Evolutionary conservation across 176 grass and related monocot species (phyloP), one percentile per base, ranked within the genome.

Genomic region (Poa annua): DNA sequence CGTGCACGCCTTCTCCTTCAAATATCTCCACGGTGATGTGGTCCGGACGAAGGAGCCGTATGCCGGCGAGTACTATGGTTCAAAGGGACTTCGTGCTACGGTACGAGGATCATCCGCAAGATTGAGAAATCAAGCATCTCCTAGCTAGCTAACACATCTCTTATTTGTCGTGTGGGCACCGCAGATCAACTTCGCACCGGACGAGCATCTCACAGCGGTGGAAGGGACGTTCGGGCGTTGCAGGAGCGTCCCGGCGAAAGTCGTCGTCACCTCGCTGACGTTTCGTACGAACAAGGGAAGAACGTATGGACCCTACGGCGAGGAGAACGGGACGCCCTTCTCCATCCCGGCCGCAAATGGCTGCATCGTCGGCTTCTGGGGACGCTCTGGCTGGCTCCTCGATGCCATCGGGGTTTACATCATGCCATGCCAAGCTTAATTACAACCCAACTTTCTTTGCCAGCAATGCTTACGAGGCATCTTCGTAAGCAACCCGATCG

Each of bases 361-460:
- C 57, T 55, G 85, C 68, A 51, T 80, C 47, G 69, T 44, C 8
- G 77, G 85, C 15, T 86, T 86, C 47, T 81, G 85, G 69, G 85
- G 85, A 13, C 77, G 85, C 35, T 42, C 77, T 25, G 85, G 85
- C 21, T 81, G 69, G 78, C 85, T 86, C 1, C 1, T 86, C 11
- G 85, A 81, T 1, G 45, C 85, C 22, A 45, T 81, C 19, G 78
- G 85, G 0, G 24, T 86, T 25, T 79, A 85, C 75, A 5, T 76
- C 13, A 66, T 2, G 14, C 71, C 59, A 1, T 60, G 49, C 29
- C 22, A 24, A 51, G 29, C n/a, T 70, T 0, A 41, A 36, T 36
- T 38, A 42, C 38, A 14, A 22, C 20, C 36, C 66, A 70, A 2
- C 20, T 14, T 70, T 59, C 3, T 4, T 60, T 12, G 22, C 25